Base-by-base conservation (phyloP, 2,329 filamentous ascomycete species). In the Xylaria sp. region DNA sequence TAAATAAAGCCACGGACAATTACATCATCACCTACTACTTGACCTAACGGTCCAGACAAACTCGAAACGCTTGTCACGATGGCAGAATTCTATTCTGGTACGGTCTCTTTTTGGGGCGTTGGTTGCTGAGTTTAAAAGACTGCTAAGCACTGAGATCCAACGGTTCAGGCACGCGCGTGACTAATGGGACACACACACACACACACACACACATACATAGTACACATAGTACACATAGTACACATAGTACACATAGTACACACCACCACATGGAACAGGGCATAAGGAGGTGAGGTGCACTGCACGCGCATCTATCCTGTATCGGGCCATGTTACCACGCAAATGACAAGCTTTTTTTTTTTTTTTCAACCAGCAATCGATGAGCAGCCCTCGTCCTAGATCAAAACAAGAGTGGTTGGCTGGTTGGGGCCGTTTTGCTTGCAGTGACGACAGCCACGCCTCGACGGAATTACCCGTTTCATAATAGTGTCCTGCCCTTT, bases 401-500 rank as follows among this genome's bases (percentile, higher is more conserved):
- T 26, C 41, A n/a, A 18, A 44, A 22, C 19, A 22, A 21, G 16
- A 22, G 40, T 24, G 7, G 40, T 43, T 43, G 40, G 19, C 4
- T 39, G 8, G 20, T 22, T 19, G 5, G 20, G 18, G 5, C 24
- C 24, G 7, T 44, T 44, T 44, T n/a, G 21, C 29, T 44, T n/a
- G 21, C 29, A 34, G 29, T 34, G 29, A 34, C 29, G 29, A 34
- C 29, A 34, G 29, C 29, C 29, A 34, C 11, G 29, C 11, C 29
- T 7, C 16, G 16, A 13, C 29, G 29, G 4, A 34, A 34, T 34
- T 34, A 7, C 11, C 9, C 29, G 29, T 34, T 34, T 34, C 29
- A 34, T 34, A 34, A 13, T 13, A 34, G 29, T 34, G 29, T 34
- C 29, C 48, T 57, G 37, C 44, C n/a, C 26, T 44, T 26, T 52